Evolutionary conservation across 352 stramenopile genomes (phyloP).

Genomic region (Peronospora tabacina): DNA sequence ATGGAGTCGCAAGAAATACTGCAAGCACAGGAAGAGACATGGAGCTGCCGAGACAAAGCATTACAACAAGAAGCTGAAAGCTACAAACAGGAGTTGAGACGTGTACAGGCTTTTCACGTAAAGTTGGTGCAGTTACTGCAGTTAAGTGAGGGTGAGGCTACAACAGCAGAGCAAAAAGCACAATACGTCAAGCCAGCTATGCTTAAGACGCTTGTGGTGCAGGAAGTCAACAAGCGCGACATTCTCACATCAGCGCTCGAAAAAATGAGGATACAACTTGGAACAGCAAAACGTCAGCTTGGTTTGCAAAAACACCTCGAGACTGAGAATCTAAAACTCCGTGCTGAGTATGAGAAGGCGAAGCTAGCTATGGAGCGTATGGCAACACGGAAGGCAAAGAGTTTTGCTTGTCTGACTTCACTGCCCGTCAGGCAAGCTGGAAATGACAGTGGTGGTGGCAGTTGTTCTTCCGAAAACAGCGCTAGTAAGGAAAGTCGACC

Average conservation of each 20-base stretch:
- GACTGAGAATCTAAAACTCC: slow-evolving; percentile 46
- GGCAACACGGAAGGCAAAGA: slow-evolving; percentile 26
- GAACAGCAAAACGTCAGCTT: slow-evolving; percentile 36
- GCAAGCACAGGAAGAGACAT: slow-evolving; percentile 29
- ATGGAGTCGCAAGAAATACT: slow-evolving; percentile 26
- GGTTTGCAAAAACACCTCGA: slow-evolving; percentile 31
- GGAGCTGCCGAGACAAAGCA: slow-evolving; percentile 19
- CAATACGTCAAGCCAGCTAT: slow-evolving; percentile 20
- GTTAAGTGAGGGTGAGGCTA: slow-evolving; percentile 1
- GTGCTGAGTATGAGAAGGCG: slow-evolving; percentile 50
- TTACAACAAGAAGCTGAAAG: slow-evolving; percentile 13
- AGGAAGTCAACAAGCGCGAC: slow-evolving; percentile 30
- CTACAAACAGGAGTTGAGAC: slow-evolving; percentile 16
- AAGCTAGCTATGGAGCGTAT: slow-evolving; percentile 65
- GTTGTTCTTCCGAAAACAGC: slow-evolving; percentile 15
- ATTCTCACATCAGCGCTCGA: slow-evolving; percentile 19
- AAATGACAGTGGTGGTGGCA: slow-evolving; percentile 8
- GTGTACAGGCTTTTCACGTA: slow-evolving; percentile 28
- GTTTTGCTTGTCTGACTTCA: slow-evolving; percentile 5
- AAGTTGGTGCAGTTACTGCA: slow-evolving; percentile 36
- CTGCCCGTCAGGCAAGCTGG: slow-evolving; percentile 6
- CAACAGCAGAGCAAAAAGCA: neutral
- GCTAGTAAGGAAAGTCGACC: slow-evolving; percentile 12
- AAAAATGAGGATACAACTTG: slow-evolving; percentile 26
- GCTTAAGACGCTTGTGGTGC: slow-evolving; percentile 32